phyloP scores from a whole-genome alignment of 164 flowering plant genomes.

The Vitis vinifera region ASM3070453v1 NC_081807.1:2943501-2944000 shows the following conservation, averaged over 20 bases:
- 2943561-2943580: too few species aligned
- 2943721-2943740: neutral
- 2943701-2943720: neutral
- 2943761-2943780: neutral
- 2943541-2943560: too few species aligned
- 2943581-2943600: too few species aligned
- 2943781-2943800: too few species aligned
- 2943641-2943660: too few species aligned
- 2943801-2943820: too few species aligned
- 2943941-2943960: slow-evolving; percentile 54
- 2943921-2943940: slow-evolving; percentile 37
- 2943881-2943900: slow-evolving; percentile 19
- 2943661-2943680: too few species aligned
- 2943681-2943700: neutral
- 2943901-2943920: slow-evolving; percentile 40
- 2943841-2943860: neutral
- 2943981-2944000: slow-evolving; percentile 61
- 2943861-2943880: neutral
- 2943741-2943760: too few species aligned
- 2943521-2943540: too few species aligned
- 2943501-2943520: too few species aligned
- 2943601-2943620: too few species aligned
- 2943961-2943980: slow-evolving; percentile 42
- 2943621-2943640: too few species aligned
- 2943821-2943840: neutral